Conservation (phyloP, 2,329 filamentous ascomycete species). For the Fusarium brevicatenulatum region DNA sequence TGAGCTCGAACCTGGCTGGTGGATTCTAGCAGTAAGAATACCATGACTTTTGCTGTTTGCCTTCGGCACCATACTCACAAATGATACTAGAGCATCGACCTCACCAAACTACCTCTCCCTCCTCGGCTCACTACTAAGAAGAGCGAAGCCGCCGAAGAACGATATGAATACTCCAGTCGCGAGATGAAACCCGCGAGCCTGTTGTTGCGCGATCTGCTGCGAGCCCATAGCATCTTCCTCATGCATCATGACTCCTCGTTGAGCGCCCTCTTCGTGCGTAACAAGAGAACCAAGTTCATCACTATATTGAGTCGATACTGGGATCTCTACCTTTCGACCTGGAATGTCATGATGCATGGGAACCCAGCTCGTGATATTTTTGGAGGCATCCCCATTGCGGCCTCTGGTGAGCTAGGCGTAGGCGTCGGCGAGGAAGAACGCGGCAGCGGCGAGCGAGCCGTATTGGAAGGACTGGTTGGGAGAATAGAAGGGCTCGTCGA, state of each 20-base stretch:
- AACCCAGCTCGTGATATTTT: constrained; percentile 85
- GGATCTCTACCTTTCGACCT: constrained; percentile 74
- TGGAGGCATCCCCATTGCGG: constrained; percentile 86
- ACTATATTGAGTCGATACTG: constrained; percentile 82
- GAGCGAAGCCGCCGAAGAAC: constrained; percentile 53
- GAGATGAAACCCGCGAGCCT: constrained; percentile 87
- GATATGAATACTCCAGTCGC: constrained; percentile 84
- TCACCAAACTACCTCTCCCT: constrained; percentile 77
- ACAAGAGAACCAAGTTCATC: constrained; percentile 75
- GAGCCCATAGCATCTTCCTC: constrained; percentile 85
- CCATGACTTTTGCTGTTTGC: not conserved
- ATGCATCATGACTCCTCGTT: constrained; percentile 86
- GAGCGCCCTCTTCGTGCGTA: constrained; percentile 72
- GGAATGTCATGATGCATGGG: constrained; percentile 91
- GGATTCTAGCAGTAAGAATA: constrained; percentile 85
- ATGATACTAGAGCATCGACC: constrained; percentile 66
- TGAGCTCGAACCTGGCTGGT: constrained; percentile 92
- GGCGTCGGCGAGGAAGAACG: constrained; percentile 96
- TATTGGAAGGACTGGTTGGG: constrained; percentile 86
- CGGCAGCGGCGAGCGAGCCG: constrained; percentile 91
- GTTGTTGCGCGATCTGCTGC: constrained; percentile 81
- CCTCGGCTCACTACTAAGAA: constrained; percentile 58
- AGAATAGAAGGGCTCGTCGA: constrained; percentile 88
- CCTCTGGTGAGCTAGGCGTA: constrained; percentile 89
- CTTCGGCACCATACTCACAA: constrained; percentile 3